Evolutionary conservation across 306 rosid species (phyloP), one percentile per base, ranked within the genome.

Genomic region (Nissolia schottii): DNA sequence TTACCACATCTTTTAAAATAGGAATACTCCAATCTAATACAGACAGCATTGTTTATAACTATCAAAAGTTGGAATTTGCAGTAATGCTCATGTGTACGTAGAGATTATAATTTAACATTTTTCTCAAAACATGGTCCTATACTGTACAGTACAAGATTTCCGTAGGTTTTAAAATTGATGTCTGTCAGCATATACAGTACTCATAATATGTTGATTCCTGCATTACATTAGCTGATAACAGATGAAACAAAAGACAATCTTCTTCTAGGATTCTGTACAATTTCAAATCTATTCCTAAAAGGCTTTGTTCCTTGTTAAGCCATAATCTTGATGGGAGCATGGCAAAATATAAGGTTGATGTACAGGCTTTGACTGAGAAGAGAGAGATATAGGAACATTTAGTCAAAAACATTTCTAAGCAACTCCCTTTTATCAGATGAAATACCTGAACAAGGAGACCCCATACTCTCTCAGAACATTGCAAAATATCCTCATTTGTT

Each of bases 381-480:
- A 49, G 38, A 46, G 48, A 50, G 50, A 67, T 50, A 16, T 15
- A 69, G 37, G 37, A 75, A 73, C 50, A 66, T 51, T 37, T 14
- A 14, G 48, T 59, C 35, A 34, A 74, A 61, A 32, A 27, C 35
- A 64, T 41, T 32, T 41, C 13, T 22, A 68, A 12, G 56, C 15
- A 23, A 68, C 18, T 12, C 28, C 32, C 35, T 69, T 32, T 70
- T 12, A 35, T 27, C 40, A 34, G 54, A 80, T 48, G 18, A 66
- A 72, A 61, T 76, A 93, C 98, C 98, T 91, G 90, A 83, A 94
- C 81, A 74, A 94, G 96, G 38, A 94, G 96, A 85, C 90, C 82
- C 98, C 98, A 94, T 66, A 94, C 98, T 79, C 97, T 84, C 86
- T 91, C 96, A 6, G 98, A 94, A 81, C 89, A 92, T 64, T 79